Evolutionary conservation across 257 asterid genomes (phyloP), one percentile per base, ranked within the genome.

Genomic region (Catharanthus roseus): DNA sequence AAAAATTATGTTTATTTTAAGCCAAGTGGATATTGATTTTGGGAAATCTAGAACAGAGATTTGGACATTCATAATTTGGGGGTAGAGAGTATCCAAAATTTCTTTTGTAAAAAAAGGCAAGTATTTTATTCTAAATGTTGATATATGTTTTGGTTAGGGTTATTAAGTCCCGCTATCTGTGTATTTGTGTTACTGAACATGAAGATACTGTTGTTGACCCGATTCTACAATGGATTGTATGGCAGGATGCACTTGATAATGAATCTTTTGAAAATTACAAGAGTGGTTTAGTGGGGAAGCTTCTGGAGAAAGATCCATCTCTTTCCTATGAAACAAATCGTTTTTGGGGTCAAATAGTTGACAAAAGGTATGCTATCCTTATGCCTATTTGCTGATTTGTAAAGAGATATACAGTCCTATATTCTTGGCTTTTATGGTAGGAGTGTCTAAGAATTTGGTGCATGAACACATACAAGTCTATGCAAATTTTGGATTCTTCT

Each of bases 231-330:
- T 77, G 71, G 34, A 75, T 74, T 70, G 60, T 58, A 34, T 67
- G 75, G 87, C 95, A 95, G 99, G 84, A 69, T 44, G 86, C 68
- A 66, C 90, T 91, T 44, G 93, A 88, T 79, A 70, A 81, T 51
- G 97, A 88, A 45, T 82, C 96, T 42, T 95, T 91, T 67, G 89
- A 88, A 87, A 83, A 85, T 75, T 95, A 88, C 79, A 87, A 82
- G 80, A 87, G 79, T 58, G 97, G 97, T 57, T 78, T 95, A 71
- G 68, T 82, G 39, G 96, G 90, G 72, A 91, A 87, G 88, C 93
- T 95, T 81, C 83, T 91, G 71, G 97, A 95, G 92, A 95, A 95
- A 87, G 99, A 91, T 77, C 93, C 97, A 71, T 95, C 97, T 61
- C 96, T 95, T 75, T 61, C 79, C 41, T 91, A 85, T 53, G 97